Base-by-base conservation (phyloP, 2,329 filamentous ascomycete species). In the Aspergillus pseudoviridinutans region DNA sequence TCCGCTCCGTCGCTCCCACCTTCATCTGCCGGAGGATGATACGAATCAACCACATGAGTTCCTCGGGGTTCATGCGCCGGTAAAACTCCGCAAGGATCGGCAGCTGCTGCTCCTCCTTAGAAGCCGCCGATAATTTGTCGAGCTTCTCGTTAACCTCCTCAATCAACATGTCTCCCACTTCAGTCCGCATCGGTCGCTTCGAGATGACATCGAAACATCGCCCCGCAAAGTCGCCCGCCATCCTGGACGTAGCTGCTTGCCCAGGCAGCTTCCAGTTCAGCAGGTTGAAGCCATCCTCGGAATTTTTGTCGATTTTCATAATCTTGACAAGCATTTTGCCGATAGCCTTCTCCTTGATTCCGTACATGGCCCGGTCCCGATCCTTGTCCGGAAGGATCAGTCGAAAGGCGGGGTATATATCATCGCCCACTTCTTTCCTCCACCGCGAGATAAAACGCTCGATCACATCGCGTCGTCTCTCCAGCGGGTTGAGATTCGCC, bases 361-460 rank as follows among this genome's bases (percentile, higher is more conserved):
- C 91, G 68, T 97, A 99, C 79, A 96, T 92, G 20, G 89, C 89
- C 50, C 94, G 85, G 68, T 97, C 92, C 42, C 92, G 86, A 69
- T 99, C 94, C 70, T 96, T 95, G 67, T 95, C 91, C 0, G 93
- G 92, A 3, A 97, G 81, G 57, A 97, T 96, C 50, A 99, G 83
- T 22, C 94, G 87, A 73, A 99, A 84, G 1, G 91, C 93, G 0
- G 94, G 94, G 70, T 94, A 97, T 66, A 99, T 90, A 73, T 99
- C 94, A 65, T 91, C 79, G 27, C 94, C 94, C 24, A 97, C 92
- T 60, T 96, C 87, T 56, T 86, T 85, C 42, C 92, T 85, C 94
- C 94, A 99, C 71, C 86, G 83, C 14, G 84, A 83, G 64, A 99
- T 91, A 77, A 96, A 99, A 7, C 88, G 82, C 55, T 92, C 85